Evolutionary conservation across 2,329 filamentous ascomycete species (phyloP).

Genomic region (Fusarium sp.): DNA sequence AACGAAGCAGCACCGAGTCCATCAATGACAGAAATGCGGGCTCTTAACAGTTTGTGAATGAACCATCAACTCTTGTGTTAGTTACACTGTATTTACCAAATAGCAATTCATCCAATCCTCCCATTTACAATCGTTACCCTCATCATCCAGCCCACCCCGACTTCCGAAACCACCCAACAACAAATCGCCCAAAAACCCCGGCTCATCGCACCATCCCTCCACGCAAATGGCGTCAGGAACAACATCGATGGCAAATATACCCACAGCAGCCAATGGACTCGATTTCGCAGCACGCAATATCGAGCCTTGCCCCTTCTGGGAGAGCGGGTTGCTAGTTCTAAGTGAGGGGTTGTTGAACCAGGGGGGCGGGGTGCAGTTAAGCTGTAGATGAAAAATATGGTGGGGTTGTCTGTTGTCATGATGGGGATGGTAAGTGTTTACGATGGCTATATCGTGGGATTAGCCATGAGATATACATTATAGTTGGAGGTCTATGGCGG

Average conservation of each 20-base stretch:
- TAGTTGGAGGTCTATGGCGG: neutral
- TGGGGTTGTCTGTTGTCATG: slow-evolving; percentile 39
- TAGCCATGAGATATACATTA: neutral
- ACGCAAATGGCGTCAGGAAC: slow-evolving; percentile 47
- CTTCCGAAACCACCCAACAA: slow-evolving; percentile 29
- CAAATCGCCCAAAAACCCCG: slow-evolving; percentile 14
- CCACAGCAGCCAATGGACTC: slow-evolving; percentile 32
- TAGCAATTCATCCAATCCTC: no score
- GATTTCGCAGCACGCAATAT: slow-evolving; percentile 47
- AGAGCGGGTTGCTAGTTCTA: slow-evolving; percentile 11
- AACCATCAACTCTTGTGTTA: no score
- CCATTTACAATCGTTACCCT: no score
- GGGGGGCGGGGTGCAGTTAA: slow-evolving; percentile 27
- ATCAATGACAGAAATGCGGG: no score
- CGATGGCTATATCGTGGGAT: neutral
- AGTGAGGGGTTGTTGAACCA: slow-evolving; percentile 41
- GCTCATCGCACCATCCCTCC: slow-evolving; percentile 33
- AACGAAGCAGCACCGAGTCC: no score
- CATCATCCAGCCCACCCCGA: slow-evolving; percentile 16
- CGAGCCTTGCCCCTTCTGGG: slow-evolving; percentile 42
- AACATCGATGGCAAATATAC: slow-evolving; percentile 46
- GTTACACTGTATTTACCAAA: no score
- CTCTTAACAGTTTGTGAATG: no score
- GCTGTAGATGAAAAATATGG: slow-evolving; percentile 27
- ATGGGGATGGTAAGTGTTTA: neutral